Conservation (phyloP, 2,329 filamentous ascomycete genomes). For the Nannizziopsis barbatae region DNA sequence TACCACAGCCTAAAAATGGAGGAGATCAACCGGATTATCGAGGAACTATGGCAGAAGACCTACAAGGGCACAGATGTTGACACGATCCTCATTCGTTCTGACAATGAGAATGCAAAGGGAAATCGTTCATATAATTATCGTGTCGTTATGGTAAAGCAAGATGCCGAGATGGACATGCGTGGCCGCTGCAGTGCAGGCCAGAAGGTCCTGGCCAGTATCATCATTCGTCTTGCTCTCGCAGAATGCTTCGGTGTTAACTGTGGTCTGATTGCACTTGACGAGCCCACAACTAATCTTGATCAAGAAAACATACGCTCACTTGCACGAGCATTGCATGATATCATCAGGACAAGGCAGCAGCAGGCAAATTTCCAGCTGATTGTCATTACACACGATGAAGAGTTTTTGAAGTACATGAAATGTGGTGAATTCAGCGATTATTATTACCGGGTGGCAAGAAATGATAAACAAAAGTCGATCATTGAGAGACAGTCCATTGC, state of each 20-base stretch:
- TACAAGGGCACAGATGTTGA: slow-evolving; percentile 97
- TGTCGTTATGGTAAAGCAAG: slow-evolving; percentile 93
- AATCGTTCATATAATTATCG: slow-evolving; percentile 93
- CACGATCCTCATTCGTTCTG: slow-evolving; percentile 87
- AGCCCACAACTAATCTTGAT: slow-evolving; percentile 95
- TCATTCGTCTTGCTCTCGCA: slow-evolving; percentile 88
- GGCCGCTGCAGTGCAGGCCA: slow-evolving; percentile 93
- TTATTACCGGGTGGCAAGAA: slow-evolving; percentile 77
- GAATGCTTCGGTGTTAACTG: slow-evolving; percentile 96
- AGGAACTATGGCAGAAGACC: slow-evolving; percentile 92
- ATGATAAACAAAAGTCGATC: slow-evolving; percentile 74
- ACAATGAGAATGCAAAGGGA: slow-evolving; percentile 62
- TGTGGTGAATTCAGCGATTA: slow-evolving; percentile 86
- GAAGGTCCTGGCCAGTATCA: slow-evolving; percentile 91
- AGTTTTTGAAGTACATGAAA: slow-evolving; percentile 86
- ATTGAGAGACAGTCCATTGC: slow-evolving; percentile 57
- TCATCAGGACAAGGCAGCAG: slow-evolving; percentile 69
- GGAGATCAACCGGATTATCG: slow-evolving; percentile 89
- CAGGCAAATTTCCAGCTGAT: slow-evolving; percentile 97
- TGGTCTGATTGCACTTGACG: slow-evolving; percentile 89
- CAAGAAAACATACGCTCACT: slow-evolving; percentile 86
- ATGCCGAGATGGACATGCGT: slow-evolving; percentile 98
- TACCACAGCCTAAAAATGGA: slow-evolving; percentile 97
- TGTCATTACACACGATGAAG: slow-evolving; percentile 97
- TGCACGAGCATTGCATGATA: slow-evolving; percentile 70